Base-by-base conservation (phyloP, 139 green algal species). In the Zygnema circumcarinatum region DNA sequence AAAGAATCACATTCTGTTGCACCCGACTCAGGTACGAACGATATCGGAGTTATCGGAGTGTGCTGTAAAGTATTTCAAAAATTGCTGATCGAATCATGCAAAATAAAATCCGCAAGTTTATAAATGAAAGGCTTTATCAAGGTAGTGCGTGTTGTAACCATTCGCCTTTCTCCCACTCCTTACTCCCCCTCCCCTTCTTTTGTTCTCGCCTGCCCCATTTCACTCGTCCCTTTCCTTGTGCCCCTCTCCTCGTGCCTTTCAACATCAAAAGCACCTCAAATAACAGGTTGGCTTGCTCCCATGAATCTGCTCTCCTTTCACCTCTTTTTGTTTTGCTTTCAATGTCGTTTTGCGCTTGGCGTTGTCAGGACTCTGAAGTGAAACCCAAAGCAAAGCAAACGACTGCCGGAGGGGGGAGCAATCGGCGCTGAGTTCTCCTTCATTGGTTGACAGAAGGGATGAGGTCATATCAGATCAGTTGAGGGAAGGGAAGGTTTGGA, bases 1-100 rank as follows among this genome's bases (percentile, higher is more conserved):
- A 72, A 94, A 97, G 91, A 97, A 96, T 88, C 92, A 96, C 83
- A 96, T 99, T 42, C 89, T 98, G 73, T 91, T 99, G 82, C 96
- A 99, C 89, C 74, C 91, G 3, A 92, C 93, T 22, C 92, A 96
- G 80, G 96, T 88, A 41, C 79, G 52, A 33, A 16, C 47, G 16
- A 25, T 62, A 25, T 62, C 16, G n/a, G n/a, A n/a, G 7, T 62
- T 62, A 25, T 62, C 16, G 7, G 7, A 25, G 7, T 62, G 47
- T 25, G 16, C 16, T 62, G 47, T 25, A 62, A 62, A 62, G 7
- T 62, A 25, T 62, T 62, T 16, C 16, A 25, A 25, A 7, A 25
- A 62, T 62, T 62, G 47, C 47, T 16, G 16, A 16, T 62, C 47
- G 7, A 25, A 7, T 16, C 7, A 62, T 7, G 47, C 7, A 7